Evolutionary conservation across 371 early-diverging fungal genomes (phyloP).

Genomic region (Parasitella parasitica): DNA sequence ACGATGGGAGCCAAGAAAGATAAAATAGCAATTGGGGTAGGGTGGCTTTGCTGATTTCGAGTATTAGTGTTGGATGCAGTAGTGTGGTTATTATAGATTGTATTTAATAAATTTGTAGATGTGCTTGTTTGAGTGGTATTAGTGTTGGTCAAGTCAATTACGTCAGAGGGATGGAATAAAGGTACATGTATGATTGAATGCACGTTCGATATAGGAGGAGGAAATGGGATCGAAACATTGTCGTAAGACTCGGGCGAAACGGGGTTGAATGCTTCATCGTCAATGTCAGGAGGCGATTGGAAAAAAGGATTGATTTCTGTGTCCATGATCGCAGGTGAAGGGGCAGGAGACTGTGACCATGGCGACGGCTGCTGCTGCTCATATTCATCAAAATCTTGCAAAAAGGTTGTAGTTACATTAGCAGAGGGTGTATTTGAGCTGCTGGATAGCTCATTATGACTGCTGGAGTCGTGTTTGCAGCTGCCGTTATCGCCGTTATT

Average conservation of each 20-base stretch:
- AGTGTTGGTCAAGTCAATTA: neutral
- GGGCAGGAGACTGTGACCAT: constrained; percentile 68
- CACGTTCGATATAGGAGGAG: constrained; percentile 45
- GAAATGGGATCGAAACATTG: constrained; percentile 37
- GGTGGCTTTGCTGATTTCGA: constrained; percentile 19
- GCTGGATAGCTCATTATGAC: neutral
- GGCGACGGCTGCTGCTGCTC: constrained; percentile 54
- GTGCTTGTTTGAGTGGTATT: neutral
- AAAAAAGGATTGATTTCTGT: constrained; percentile 63
- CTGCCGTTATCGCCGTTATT: constrained; percentile 24
- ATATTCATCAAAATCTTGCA: constrained; percentile 47
- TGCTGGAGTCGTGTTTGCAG: neutral
- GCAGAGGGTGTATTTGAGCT: constrained; percentile 11
- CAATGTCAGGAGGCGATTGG: constrained; percentile 56
- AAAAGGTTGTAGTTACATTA: constrained; percentile 15
- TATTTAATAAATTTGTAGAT: neutral
- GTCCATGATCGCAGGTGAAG: constrained; percentile 63
- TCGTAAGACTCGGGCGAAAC: constrained; percentile 44
- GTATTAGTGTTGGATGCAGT: neutral
- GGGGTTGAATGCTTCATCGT: constrained; percentile 65
- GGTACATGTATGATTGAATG: constrained; percentile 64
- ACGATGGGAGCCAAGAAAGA: constrained; percentile 61
- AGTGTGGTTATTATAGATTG: neutral
- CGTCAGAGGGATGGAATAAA: constrained; percentile 41
- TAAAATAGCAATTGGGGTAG: constrained; percentile 59